These are phyloP conservation scores for Phylloporus gajari DNA, from an alignment of 1,284 basidiomycete species.

Conservation along the genomic window DNA sequence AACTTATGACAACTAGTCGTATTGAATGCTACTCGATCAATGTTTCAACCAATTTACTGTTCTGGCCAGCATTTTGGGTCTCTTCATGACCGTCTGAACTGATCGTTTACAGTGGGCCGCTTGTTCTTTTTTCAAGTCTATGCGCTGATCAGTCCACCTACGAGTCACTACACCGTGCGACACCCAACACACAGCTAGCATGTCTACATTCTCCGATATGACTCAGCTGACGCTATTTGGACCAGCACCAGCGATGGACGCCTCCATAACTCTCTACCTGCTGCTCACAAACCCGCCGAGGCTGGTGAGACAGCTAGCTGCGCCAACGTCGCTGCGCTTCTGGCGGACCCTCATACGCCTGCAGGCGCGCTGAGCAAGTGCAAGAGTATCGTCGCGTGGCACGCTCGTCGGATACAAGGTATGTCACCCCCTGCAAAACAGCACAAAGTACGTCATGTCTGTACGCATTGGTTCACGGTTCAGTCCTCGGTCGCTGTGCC, in stretches of 20 bases:
- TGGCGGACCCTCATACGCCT: constrained; percentile 42
- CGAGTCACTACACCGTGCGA: neutral
- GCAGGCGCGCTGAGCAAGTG: constrained; percentile 48
- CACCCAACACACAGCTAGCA: constrained; percentile 16
- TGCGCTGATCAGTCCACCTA: neutral
- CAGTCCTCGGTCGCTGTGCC: constrained; percentile 56
- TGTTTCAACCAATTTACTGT: too few species aligned
- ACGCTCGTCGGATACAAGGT: constrained; percentile 46
- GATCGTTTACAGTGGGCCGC: too few species aligned
- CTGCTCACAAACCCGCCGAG: constrained; percentile 24
- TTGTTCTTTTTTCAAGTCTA: neutral
- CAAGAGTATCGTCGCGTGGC: constrained; percentile 53
- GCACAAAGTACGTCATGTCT: constrained; percentile 49
- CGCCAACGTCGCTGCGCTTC: constrained; percentile 32
- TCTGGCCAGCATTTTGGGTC: too few species aligned
- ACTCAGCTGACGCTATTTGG: constrained; percentile 44
- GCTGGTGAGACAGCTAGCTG: constrained; percentile 24
- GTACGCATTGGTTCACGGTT: too few species aligned
- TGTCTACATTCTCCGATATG: constrained; percentile 45
- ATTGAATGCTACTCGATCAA: too few species aligned
- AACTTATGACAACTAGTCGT: too few species aligned
- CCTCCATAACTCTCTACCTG: constrained; percentile 16
- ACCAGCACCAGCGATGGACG: constrained; percentile 19
- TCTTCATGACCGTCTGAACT: too few species aligned
- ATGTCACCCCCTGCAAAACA: constrained; percentile 53